Evolutionary conservation across 345 rosid genomes (phyloP), one percentile per base, ranked within the genome.

Genomic region (Corymbia maculata): DNA sequence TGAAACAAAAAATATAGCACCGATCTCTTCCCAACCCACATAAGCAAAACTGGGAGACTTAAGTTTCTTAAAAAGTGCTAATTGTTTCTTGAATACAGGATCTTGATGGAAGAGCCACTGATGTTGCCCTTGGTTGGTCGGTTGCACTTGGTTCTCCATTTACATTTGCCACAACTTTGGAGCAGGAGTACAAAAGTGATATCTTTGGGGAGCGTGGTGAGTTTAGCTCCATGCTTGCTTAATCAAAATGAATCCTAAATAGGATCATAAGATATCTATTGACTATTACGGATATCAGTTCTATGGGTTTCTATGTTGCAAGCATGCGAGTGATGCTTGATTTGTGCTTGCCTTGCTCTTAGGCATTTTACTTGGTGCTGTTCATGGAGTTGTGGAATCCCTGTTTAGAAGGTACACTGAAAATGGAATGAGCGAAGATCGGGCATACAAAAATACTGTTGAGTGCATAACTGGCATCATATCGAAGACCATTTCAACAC

Each of bases 171-270:
- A 96, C 97, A 36, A 96, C 97, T 57, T 92, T 97, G 89, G 99
- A 97, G 92, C 96, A 94, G 90, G 99, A 97, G 93, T 97, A 97
- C 92, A 96, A 89, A 96, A 97, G 99, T 94, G 99, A 97, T 90
- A 97, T 97, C 88, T 97, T 97, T 87, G 99, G 99, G 88, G 99
- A 97, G 91, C 93, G 98, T 26, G 99, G 99, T 95, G 79, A 90
- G 95, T 90, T 52, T 64, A 53, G 64, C 85, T n/a, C n/a, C n/a
- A n/a, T n/a, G n/a, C n/a, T n/a, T n/a, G n/a, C n/a, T n/a, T n/a
- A n/a, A n/a, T n/a, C n/a, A n/a, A n/a, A n/a, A n/a, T 44, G 47
- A 36, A 70, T 70, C 82, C 49, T 75, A 19, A 75, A 36, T 75
- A 59, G 24, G 66, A 59, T 10, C 6, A 24, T 59, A 59, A 75